phyloP scores from a whole-genome alignment of 441 rosid species.

The Rhodomyrtus psidioides region DNA sequence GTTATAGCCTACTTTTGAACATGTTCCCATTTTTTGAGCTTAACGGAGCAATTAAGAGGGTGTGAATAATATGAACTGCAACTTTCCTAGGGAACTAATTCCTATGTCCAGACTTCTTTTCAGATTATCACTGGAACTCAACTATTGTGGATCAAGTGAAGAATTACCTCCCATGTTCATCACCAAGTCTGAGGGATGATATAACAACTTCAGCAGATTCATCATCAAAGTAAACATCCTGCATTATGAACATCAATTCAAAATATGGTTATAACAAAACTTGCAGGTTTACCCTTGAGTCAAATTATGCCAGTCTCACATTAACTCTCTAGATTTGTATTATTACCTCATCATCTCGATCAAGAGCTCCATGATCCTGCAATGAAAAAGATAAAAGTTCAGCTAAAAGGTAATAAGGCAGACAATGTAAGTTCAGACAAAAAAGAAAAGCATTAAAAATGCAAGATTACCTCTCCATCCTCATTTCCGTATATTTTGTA shows the following conservation, averaged over 20 bases:
- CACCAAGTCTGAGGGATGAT: slow-evolving; percentile 90
- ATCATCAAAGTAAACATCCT: slow-evolving; percentile 91
- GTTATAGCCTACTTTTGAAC: not conserved
- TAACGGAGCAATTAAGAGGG: not conserved
- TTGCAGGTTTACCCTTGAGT: not conserved
- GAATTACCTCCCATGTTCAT: slow-evolving; percentile 81
- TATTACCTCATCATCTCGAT: slow-evolving; percentile 76
- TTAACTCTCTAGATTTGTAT: not conserved
- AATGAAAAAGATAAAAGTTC: slow-evolving; percentile 12
- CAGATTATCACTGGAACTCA: not conserved
- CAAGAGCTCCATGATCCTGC: slow-evolving; percentile 68
- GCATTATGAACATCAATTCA: slow-evolving; percentile 12
- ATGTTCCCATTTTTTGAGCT: not conserved
- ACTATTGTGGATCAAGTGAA: not conserved
- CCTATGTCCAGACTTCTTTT: not conserved
- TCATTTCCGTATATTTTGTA: slow-evolving; percentile 79
- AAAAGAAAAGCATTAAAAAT: not conserved
- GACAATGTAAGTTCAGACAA: not conserved
- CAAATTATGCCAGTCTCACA: not conserved
- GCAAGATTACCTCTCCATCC: slow-evolving; percentile 58
- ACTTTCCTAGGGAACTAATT: not conserved
- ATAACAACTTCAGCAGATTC: slow-evolving; percentile 92
- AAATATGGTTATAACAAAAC: not conserved
- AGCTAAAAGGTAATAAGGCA: not conserved
- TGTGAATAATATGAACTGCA: not conserved